Conservation (phyloP, 257 asterid species). For the Solanum dulcamara region DNA sequence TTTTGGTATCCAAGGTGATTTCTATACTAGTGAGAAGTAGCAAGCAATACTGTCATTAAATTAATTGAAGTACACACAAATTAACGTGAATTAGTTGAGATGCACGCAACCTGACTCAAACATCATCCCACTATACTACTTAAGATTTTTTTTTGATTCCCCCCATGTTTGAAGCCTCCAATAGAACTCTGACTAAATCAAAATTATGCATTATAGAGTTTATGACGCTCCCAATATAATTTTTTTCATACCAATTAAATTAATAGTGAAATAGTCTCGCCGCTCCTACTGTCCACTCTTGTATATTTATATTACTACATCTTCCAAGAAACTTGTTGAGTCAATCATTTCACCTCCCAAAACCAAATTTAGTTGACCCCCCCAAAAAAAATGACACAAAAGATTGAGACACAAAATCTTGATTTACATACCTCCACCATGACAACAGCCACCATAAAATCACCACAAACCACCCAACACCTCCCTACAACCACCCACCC, state of each 20-base stretch:
- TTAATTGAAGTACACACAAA: neutral
- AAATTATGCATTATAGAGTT: no score
- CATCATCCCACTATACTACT: no score
- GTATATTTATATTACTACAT: neutral
- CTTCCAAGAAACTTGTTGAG: neutral
- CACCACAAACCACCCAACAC: neutral
- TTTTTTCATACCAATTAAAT: no score
- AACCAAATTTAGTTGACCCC: neutral
- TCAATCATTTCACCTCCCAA: neutral
- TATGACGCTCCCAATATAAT: no score
- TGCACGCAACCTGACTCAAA: neutral
- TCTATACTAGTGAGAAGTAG: neutral
- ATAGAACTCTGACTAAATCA: no score
- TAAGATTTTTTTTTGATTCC: no score
- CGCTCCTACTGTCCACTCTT: no score
- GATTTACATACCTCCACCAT: neutral
- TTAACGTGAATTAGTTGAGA: neutral
- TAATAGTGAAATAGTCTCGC: no score
- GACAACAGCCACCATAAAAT: neutral
- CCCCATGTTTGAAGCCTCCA: no score
- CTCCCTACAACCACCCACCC: slow-evolving; percentile 21
- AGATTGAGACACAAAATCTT: neutral
- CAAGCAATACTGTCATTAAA: neutral
- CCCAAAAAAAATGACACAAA: neutral
- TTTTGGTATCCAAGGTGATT: neutral